Conservation (phyloP, 179 eudicot genomes). For the Patellifolia procumbens region DNA sequence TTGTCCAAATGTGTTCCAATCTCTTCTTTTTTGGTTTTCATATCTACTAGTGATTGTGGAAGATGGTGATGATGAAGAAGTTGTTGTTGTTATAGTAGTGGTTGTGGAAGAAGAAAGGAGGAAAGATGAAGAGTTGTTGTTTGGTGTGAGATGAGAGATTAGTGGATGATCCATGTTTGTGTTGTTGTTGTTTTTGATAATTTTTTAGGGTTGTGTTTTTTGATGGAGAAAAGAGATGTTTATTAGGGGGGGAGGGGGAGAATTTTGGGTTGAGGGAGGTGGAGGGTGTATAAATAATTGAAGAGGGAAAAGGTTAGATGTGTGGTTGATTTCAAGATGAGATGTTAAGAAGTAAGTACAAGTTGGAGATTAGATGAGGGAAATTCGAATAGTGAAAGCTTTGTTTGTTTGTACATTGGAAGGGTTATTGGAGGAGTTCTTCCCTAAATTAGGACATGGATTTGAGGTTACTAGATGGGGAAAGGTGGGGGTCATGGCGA, state of each 20-base stretch:
- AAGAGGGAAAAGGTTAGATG: not conserved
- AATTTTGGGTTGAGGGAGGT: not conserved
- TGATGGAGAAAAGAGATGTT: not conserved
- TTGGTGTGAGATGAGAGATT: conserved; percentile 16
- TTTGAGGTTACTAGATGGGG: not conserved
- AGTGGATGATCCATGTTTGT: not conserved
- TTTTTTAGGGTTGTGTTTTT: conserved; percentile 7
- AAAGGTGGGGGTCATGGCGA: not conserved
- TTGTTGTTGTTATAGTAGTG: not conserved
- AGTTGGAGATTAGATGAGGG: not conserved
- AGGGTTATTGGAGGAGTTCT: not conserved
- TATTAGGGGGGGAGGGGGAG: not conserved
- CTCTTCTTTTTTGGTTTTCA: conserved; percentile 74
- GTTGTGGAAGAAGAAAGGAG: not conserved
- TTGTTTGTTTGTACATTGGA: not conserved
- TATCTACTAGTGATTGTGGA: conserved; percentile 24
- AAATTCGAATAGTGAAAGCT: too few relatives aligned
- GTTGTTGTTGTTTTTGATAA: not conserved
- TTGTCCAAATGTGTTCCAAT: conserved; percentile 88
- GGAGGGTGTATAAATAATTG: conserved; percentile 6
- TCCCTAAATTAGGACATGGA: conserved; percentile 16
- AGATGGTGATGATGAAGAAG: not conserved
- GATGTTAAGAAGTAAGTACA: not conserved
- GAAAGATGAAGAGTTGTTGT: conserved; percentile 5
- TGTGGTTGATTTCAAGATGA: conserved; percentile 5